These are phyloP conservation scores for Plasmodiophora brassicae DNA, from an alignment of 208 protist genomes.

Conservation along the genomic window DNA sequence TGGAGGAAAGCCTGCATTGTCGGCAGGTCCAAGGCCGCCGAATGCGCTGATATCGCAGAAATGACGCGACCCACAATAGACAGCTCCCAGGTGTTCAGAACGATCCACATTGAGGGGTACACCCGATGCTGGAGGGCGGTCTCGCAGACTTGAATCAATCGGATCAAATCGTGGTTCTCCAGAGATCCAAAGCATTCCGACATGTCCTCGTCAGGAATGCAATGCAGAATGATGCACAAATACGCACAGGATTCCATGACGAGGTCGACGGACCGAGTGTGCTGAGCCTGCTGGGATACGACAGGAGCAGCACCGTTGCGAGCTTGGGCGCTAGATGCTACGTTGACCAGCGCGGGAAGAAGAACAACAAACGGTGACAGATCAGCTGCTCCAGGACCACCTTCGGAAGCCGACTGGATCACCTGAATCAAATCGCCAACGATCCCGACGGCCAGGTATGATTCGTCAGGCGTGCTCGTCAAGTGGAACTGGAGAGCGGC, in stretches of 20 bases:
- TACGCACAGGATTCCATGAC: neutral
- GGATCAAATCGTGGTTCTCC: no score
- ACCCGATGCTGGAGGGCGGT: neutral
- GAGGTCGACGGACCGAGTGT: neutral
- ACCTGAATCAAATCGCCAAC: neutral
- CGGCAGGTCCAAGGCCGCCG: neutral
- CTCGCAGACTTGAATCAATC: neutral
- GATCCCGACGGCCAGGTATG: neutral
- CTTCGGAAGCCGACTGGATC: neutral
- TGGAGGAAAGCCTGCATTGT: neutral
- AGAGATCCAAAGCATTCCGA: neutral
- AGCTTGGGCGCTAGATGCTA: neutral
- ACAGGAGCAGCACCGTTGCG: no score
- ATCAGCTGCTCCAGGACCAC: neutral
- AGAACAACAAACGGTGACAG: neutral
- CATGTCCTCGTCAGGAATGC: neutral
- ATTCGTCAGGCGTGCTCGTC: neutral
- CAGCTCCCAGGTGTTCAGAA: neutral
- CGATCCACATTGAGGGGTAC: slow-evolving; percentile 12
- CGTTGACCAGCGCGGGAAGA: neutral
- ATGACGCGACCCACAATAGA: neutral
- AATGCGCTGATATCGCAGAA: neutral
- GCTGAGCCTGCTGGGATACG: neutral
- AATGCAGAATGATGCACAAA: neutral
- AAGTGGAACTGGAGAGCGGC: neutral